Conservation (phyloP, 352 stramenopile species). For the Globisporangium spiculum region DNA sequence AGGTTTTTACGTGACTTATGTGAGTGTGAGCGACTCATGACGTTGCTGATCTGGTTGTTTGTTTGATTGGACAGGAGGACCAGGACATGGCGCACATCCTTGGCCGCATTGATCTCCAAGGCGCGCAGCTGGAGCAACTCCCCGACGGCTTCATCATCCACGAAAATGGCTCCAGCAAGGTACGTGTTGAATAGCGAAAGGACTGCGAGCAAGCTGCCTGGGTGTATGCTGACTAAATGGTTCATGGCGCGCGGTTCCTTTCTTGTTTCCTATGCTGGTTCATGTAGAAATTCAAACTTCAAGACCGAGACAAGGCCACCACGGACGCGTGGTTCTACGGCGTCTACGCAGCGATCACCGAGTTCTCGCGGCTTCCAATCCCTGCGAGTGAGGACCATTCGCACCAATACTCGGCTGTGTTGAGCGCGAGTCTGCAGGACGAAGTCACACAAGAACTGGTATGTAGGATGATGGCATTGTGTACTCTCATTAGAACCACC, state of each 20-base stretch:
- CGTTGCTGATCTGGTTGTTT: background rate
- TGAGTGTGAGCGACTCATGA: background rate
- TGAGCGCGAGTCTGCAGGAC: constrained; percentile 54
- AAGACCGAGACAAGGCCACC: constrained; percentile 74
- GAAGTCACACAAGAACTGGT: constrained; percentile 59
- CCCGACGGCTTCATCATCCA: constrained; percentile 75
- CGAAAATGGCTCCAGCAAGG: constrained; percentile 44
- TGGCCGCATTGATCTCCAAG: constrained; percentile 53
- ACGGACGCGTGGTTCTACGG: constrained; percentile 80
- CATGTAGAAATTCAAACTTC: constrained; percentile 62
- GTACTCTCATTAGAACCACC: background rate
- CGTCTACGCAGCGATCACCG: constrained; percentile 71
- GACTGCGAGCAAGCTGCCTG: background rate
- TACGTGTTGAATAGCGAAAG: constrained; percentile 6
- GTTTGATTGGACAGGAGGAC: constrained; percentile 36
- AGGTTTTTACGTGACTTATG: background rate
- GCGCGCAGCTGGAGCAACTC: constrained; percentile 69
- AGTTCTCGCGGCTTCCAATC: constrained; percentile 50
- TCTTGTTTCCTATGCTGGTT: background rate
- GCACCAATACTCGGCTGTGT: constrained; percentile 46
- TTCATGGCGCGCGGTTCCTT: background rate
- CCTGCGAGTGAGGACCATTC: constrained; percentile 33
- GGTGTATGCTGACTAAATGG: background rate
- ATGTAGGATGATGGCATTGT: background rate
- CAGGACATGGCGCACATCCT: constrained; percentile 67